phyloP scores from a whole-genome alignment of 192 early-diverging fungal genomes.

The Gaertneriomyces sp. region DNA sequence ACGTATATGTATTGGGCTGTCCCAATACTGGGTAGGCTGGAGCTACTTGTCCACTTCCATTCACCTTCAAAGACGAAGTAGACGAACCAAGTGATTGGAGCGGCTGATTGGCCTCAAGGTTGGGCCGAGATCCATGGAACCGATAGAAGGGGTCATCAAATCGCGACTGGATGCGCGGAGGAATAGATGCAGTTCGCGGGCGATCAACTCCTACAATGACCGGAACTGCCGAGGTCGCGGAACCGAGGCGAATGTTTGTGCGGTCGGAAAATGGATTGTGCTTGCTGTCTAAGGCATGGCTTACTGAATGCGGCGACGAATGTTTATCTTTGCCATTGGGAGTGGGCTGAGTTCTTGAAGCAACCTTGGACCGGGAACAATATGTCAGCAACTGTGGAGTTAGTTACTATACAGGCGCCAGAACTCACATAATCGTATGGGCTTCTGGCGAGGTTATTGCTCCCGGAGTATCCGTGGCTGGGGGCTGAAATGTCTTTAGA shows the following conservation, averaged over 20 bases:
- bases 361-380: neutral
- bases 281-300: neutral
- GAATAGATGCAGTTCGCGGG: neutral
- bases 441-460: constrained; percentile 12
- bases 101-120: no score
- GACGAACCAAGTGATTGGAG: no score
- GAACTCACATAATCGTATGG: constrained; percentile 25
- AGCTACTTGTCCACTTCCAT: no score
- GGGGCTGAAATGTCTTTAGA: neutral
- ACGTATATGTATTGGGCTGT: no score
- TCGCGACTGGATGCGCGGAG: constrained; percentile 1
- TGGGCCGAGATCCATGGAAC: neutral
- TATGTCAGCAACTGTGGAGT: neutral
- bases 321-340: neutral
- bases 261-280: constrained; percentile 36
- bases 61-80: no score
- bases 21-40: no score
- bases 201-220: constrained; percentile 4
- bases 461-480: constrained; percentile 14
- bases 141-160: constrained; percentile 32
- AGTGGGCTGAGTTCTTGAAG: constrained; percentile 12
- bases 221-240: constrained; percentile 4
- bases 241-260: constrained; percentile 11
- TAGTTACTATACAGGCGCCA: neutral
- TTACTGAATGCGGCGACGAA: no score